These are phyloP conservation scores for Exophiala viscosa DNA, from an alignment of 2,329 filamentous ascomycete genomes.

Conservation along the genomic window DNA sequence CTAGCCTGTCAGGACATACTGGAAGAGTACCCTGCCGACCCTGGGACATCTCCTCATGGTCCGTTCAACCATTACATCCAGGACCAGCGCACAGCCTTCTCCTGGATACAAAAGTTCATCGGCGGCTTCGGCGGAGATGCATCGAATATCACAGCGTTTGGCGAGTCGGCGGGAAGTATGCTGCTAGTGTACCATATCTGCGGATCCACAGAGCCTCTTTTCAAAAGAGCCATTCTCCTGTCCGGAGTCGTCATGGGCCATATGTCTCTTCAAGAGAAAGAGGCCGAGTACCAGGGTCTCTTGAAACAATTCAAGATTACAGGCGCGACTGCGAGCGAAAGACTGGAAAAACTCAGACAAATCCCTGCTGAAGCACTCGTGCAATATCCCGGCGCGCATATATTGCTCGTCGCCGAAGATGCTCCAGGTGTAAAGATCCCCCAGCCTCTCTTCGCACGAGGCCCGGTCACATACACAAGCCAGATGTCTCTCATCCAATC, in stretches of 20 bases:
- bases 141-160: slow-evolving; percentile 38
- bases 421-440: slow-evolving; percentile 1
- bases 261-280: slow-evolving; percentile 34
- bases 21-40: slow-evolving; percentile 12
- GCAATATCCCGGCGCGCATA: slow-evolving; percentile 9
- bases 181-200: slow-evolving; percentile 16
- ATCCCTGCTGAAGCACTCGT: slow-evolving; percentile 6
- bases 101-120: slow-evolving; percentile 42
- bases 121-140: slow-evolving; percentile 41
- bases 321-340: slow-evolving; percentile 26
- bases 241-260: slow-evolving; percentile 7
- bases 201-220: slow-evolving; percentile 6
- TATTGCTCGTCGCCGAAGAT: slow-evolving; percentile 5
- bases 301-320: slow-evolving; percentile 11
- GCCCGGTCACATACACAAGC: slow-evolving; percentile 1
- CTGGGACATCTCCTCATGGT: slow-evolving; percentile 2
- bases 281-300: slow-evolving; percentile 43
- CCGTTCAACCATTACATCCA: slow-evolving; percentile 43
- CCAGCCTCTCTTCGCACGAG: slow-evolving; percentile 16
- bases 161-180: slow-evolving; percentile 47
- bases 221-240: slow-evolving; percentile 14
- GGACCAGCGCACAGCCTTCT: slow-evolving; percentile 38
- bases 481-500: slow-evolving; percentile 25
- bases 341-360: slow-evolving; percentile 36
- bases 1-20: slow-evolving; percentile 26